phyloP scores from a whole-genome alignment of 2,329 filamentous ascomycete genomes.

The Penicillium sp. region DNA sequence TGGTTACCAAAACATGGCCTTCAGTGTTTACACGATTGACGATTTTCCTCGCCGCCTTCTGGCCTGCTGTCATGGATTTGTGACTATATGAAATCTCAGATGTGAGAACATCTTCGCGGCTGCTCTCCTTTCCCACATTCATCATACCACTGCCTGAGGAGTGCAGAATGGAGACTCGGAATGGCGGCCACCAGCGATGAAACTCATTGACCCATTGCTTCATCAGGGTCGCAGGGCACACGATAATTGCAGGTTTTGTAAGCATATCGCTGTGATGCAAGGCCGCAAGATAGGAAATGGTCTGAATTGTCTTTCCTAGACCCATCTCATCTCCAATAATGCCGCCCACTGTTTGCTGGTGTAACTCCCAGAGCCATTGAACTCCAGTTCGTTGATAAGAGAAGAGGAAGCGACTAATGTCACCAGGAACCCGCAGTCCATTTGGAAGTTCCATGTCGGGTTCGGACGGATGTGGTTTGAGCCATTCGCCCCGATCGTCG shows the following conservation, averaged over 20 bases:
- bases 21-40: constrained; percentile 80
- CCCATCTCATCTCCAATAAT: constrained; percentile 99
- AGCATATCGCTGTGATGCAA: constrained; percentile 90
- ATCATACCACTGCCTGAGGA: constrained; percentile 97
- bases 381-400: constrained; percentile 98
- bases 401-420: constrained; percentile 90
- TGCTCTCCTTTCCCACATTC: constrained; percentile 67
- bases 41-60: constrained; percentile 75
- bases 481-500: constrained; percentile 65
- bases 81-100: constrained; percentile 54
- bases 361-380: constrained; percentile 93
- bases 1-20: constrained; percentile 93
- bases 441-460: constrained; percentile 76
- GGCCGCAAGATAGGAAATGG: constrained; percentile 82
- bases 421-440: constrained; percentile 80
- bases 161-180: constrained; percentile 92
- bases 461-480: constrained; percentile 81
- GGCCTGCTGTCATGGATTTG: constrained; percentile 54
- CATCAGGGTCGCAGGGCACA: constrained; percentile 92
- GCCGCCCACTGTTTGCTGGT: constrained; percentile 85
- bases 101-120: constrained; percentile 66
- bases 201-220: constrained; percentile 99
- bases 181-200: constrained; percentile 98
- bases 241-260: constrained; percentile 82
- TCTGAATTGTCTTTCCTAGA: constrained; percentile 88